Evolutionary conservation across 2,329 filamentous ascomycete genomes (phyloP), one percentile per base, ranked within the genome.

Genomic region (Apiospora sp.): DNA sequence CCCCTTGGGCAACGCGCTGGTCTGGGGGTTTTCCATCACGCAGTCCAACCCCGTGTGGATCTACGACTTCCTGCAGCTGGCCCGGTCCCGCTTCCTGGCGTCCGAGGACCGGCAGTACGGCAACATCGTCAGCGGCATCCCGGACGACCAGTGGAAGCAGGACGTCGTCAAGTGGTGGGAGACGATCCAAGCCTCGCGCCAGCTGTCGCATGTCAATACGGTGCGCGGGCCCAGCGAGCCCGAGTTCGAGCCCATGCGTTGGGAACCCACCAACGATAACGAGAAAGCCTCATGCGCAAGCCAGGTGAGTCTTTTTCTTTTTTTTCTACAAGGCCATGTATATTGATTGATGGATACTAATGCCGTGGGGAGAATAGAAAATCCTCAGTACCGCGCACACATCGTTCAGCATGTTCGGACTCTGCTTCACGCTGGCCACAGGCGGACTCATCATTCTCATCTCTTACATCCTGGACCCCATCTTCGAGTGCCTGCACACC

Each of bases 71-170:
- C 19, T 54, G 27, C 2, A 3, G 6, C 8, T 7, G 8, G 27
- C 51, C 1, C 44, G 68, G 19, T 27, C 49, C 16, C 14, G 10
- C 2, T 27, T 30, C 2, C 12, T 68, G 37, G 19, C 41, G 3
- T 68, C 64, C 3, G 3, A 58, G 51, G 44, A n/a, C 10, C 37
- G 4, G 16, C 16, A 30, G 5, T 43, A 44, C 12, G 16, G 16
- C 46, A 12, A 1, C 0, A 10, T 34, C 2, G 19, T n/a, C 7
- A 4, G 4, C 4, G 46, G 46, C 16, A 1, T 70, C 10, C 27
- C 44, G 19, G 51, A 58, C 16, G 41, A 70, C 30, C 48, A 70
- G 48, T 70, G 68, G 68, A 48, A 70, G 19, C 34, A 1, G 13
- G 68, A 70, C 22, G 48, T 54, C 8, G 16, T n/a, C 10, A 10